phyloP scores from a whole-genome alignment of 352 stramenopile genomes.

The Pelagophyceae sp. region DNA sequence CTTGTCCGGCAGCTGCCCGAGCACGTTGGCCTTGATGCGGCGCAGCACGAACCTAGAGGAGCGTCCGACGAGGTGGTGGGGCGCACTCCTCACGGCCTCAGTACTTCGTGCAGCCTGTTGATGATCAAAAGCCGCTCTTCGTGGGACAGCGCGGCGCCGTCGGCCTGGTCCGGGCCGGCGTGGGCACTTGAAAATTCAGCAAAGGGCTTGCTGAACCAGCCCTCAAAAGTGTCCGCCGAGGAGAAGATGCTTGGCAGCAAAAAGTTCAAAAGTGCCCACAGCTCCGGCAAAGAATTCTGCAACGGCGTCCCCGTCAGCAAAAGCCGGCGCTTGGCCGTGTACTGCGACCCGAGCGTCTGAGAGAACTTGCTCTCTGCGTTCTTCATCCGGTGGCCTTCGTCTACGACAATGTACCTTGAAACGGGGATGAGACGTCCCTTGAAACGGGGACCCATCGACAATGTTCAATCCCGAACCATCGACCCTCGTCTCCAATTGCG shows the following conservation, averaged over 20 bases:
- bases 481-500: background rate
- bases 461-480: slow-evolving; percentile 15
- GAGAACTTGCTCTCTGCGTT: slow-evolving; percentile 92
- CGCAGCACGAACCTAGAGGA: slow-evolving; percentile 98
- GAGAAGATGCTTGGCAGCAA: slow-evolving; percentile 94
- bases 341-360: slow-evolving; percentile 58
- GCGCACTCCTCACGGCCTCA: too few species aligned
- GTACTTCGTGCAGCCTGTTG: slow-evolving; percentile 81
- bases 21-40: slow-evolving; percentile 93
- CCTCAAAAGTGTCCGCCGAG: slow-evolving; percentile 91
- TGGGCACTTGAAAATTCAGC: slow-evolving; percentile 42
- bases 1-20: slow-evolving; percentile 93
- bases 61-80: too few species aligned
- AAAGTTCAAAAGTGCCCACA: slow-evolving; percentile 93
- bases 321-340: slow-evolving; percentile 59
- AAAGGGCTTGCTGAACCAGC: slow-evolving; percentile 87
- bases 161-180: slow-evolving; percentile 39
- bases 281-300: slow-evolving; percentile 94
- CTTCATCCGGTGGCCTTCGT: slow-evolving; percentile 98
- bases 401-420: slow-evolving; percentile 93
- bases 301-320: slow-evolving; percentile 83
- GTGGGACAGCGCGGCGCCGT: slow-evolving; percentile 24
- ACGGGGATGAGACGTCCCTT: background rate
- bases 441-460: background rate
- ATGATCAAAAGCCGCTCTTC: slow-evolving; percentile 73